A percentile compares a stretch with the other conserved stretches of the same genome.
Conservation (phyloP, 495 filamentous ascomycete genomes). For the Chaetomium cochliodes region DNA sequence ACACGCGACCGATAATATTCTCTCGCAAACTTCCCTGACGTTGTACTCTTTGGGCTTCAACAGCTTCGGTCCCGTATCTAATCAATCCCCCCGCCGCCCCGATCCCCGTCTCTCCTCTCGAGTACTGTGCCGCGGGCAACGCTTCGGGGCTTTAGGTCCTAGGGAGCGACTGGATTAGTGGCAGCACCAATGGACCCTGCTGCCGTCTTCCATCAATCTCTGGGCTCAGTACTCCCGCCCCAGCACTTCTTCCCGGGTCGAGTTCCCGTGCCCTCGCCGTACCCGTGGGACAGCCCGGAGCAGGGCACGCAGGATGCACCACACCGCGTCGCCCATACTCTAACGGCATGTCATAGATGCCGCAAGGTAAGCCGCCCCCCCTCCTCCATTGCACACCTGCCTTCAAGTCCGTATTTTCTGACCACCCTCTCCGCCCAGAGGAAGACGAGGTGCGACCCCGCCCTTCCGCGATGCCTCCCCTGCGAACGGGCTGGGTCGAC, state of each 20-base stretch:
- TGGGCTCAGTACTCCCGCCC: constrained; percentile 46
- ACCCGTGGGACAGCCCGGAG: constrained; percentile 26
- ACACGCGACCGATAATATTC: neutral
- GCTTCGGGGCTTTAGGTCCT: neutral
- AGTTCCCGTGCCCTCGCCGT: constrained; percentile 33
- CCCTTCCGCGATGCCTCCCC: constrained; percentile 83
- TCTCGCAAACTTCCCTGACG: neutral
- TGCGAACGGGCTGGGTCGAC: constrained; percentile 85
- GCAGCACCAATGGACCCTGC: constrained; percentile 48
- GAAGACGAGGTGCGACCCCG: constrained; percentile 91
- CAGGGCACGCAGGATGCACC: constrained; percentile 46
- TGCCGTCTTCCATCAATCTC: constrained; percentile 50
- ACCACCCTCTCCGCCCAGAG: constrained; percentile 53
- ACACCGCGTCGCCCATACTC: constrained; percentile 71
- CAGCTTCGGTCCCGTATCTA: neutral
- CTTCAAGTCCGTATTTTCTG: neutral
- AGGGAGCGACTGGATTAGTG: neutral
- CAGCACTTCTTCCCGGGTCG: constrained; percentile 35
- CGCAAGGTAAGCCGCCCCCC: constrained; percentile 51
- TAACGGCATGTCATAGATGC: constrained; percentile 71
- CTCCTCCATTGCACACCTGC: no score
- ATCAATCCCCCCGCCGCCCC: neutral
- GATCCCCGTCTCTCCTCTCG: neutral
- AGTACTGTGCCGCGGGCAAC: neutral
- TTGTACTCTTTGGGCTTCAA: neutral